Conservation (phyloP, 2,329 filamentous ascomycete species). For the Coniochaeta hoffmannii region DNA sequence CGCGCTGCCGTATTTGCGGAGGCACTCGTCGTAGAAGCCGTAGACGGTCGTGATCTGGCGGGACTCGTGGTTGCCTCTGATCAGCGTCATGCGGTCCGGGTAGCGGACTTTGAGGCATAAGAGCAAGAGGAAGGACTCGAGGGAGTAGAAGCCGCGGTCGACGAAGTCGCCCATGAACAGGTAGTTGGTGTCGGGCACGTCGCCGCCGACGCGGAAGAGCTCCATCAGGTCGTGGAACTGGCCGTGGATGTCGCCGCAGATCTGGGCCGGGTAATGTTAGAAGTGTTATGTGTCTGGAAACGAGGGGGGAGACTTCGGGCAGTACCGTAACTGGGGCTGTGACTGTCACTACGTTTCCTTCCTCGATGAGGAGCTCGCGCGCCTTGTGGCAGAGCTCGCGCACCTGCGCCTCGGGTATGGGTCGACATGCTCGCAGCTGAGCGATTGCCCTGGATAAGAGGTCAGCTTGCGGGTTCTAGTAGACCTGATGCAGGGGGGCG, state of each 20-base stretch:
- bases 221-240: constrained; percentile 98
- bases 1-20: constrained; percentile 91
- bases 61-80: constrained; percentile 92
- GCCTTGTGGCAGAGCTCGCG: constrained; percentile 97
- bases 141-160: constrained; percentile 94
- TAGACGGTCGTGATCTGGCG: constrained; percentile 96
- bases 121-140: constrained; percentile 92
- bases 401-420: constrained; percentile 92
- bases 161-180: constrained; percentile 99
- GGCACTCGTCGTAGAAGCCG: constrained; percentile 95
- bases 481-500: background rate
- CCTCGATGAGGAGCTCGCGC: constrained; percentile 90
- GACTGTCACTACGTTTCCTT: constrained; percentile 94
- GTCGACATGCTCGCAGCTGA: constrained; percentile 89
- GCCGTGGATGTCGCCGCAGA: constrained; percentile 95
- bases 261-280: constrained; percentile 37
- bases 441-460: constrained; percentile 67
- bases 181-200: constrained; percentile 93
- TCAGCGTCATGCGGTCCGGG: constrained; percentile 92
- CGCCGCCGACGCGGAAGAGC: constrained; percentile 85
- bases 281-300: background rate
- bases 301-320: background rate
- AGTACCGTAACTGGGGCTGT: constrained; percentile 84
- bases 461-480: background rate
- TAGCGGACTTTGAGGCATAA: constrained; percentile 96